A percentile compares a stretch with the other conserved stretches of the same genome.
Conservation (phyloP, 2,329 filamentous ascomycete genomes). For the Blumeria graminis region DNA sequence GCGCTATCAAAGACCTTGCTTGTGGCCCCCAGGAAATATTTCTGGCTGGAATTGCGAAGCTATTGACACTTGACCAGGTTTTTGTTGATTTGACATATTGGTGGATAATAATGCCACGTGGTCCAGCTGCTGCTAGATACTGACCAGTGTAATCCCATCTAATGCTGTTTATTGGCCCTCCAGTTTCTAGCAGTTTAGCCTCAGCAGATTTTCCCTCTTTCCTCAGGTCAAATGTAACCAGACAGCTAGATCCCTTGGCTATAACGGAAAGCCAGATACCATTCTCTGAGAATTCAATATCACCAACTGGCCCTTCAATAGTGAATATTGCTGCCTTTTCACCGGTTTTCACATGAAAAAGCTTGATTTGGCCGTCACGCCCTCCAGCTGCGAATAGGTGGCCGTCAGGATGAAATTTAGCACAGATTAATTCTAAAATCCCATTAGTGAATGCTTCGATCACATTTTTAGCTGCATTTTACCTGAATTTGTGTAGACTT, state of each 20-base stretch:
- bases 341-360: slow-evolving; percentile 69
- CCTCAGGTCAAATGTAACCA: slow-evolving; percentile 78
- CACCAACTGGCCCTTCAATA: slow-evolving; percentile 44
- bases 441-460: slow-evolving; percentile 4
- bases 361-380: slow-evolving; percentile 55
- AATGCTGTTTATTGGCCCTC: slow-evolving; percentile 50
- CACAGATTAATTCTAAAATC: slow-evolving; percentile 26
- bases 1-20: slow-evolving; percentile 48
- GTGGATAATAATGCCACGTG: slow-evolving; percentile 62
- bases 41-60: slow-evolving; percentile 48
- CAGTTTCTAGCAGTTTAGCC: slow-evolving; percentile 69
- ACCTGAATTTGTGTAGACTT: slow-evolving; percentile 62
- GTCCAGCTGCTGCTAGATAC: slow-evolving; percentile 63
- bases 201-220: slow-evolving; percentile 66
- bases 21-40: slow-evolving; percentile 55
- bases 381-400: slow-evolving; percentile 74
- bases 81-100: slow-evolving; percentile 75
- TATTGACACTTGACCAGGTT: slow-evolving; percentile 68
- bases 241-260: slow-evolving; percentile 49
- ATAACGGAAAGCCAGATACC: slow-evolving; percentile 84
- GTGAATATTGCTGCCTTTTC: slow-evolving; percentile 52
- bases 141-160: slow-evolving; percentile 91
- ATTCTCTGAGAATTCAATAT: slow-evolving; percentile 79
- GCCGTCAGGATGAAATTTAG: slow-evolving; percentile 89
- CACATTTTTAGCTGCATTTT: slow-evolving; percentile 18